phyloP scores from a whole-genome alignment of 768 basidiomycete species.

The Candolleomyces eurysporus region DNA sequence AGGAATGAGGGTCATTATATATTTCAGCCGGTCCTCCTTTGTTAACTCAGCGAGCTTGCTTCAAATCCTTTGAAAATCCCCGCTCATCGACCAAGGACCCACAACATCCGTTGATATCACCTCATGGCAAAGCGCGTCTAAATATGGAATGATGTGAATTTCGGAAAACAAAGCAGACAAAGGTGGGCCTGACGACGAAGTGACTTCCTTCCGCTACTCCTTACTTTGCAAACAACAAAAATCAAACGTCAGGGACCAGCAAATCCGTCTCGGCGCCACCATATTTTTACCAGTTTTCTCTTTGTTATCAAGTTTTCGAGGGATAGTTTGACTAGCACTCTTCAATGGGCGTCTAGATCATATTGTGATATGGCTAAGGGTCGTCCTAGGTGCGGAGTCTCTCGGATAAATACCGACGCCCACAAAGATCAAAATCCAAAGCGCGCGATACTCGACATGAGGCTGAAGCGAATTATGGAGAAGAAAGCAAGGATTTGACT shows the following conservation, averaged over 20 bases:
- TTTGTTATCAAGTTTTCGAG: too few relatives aligned
- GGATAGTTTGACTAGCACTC: too few relatives aligned
- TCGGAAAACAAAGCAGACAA: conserved; percentile 1
- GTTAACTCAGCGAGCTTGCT: background rate
- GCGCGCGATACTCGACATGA: background rate
- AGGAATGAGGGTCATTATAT: background rate
- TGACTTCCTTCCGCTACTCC: background rate
- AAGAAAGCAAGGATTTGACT: background rate
- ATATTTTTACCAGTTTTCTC: too few relatives aligned
- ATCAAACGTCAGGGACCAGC: too few relatives aligned
- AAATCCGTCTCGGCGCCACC: too few relatives aligned
- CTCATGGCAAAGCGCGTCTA: background rate
- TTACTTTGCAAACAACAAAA: background rate
- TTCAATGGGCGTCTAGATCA: too few relatives aligned
- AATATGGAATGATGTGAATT: background rate
- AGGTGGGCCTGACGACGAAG: background rate
- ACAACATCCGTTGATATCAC: background rate
- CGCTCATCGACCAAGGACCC: background rate
- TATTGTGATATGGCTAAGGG: too few relatives aligned
- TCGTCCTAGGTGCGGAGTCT: too few relatives aligned
- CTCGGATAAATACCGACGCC: too few relatives aligned
- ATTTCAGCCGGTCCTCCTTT: background rate
- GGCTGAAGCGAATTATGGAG: background rate
- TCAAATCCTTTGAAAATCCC: background rate
- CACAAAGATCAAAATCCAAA: too few relatives aligned